A percentile compares a stretch with the other conserved stretches of the same genome.
These are phyloP conservation scores for Gossypium anomalum DNA, from an alignment of 345 rosid genomes.

Conservation along the genomic window DNA sequence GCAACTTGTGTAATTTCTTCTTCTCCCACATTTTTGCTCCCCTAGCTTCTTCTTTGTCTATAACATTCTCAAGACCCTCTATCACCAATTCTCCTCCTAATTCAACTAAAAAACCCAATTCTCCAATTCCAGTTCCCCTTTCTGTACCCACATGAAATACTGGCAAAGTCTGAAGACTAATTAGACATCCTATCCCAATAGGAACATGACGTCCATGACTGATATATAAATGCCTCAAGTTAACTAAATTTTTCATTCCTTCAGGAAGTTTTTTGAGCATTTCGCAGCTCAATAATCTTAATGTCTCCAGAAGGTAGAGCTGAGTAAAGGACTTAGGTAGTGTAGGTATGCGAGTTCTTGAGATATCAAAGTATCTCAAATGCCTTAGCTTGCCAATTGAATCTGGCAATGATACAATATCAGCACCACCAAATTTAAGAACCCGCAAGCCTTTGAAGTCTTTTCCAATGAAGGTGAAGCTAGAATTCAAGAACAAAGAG, in stretches of 20 bases:
- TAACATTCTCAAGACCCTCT: neutral
- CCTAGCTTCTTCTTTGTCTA: conserved; percentile 12
- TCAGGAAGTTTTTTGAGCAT: neutral
- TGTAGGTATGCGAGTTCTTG: neutral
- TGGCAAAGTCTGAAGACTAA: conserved; percentile 11
- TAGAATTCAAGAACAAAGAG: neutral
- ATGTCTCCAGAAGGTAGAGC: conserved; percentile 21
- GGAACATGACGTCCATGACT: neutral
- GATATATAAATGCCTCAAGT: conserved; percentile 1
- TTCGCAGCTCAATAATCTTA: neutral
- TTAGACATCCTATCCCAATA: neutral
- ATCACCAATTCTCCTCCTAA: neutral
- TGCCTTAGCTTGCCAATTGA: conserved; percentile 18
- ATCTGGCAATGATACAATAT: neutral
- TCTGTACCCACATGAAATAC: conserved; percentile 3
- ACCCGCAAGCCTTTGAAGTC: conserved; percentile 9
- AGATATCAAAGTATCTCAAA: conserved; percentile 24
- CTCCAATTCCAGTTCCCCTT: neutral
- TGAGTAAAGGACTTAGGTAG: conserved; percentile 7
- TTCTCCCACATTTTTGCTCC: conserved; percentile 15
- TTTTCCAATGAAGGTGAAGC: neutral
- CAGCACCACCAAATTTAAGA: neutral
- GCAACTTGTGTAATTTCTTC: neutral
- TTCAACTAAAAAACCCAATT: neutral
- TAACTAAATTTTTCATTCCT: neutral